A percentile compares a stretch with the other conserved stretches of the same genome.
phyloP scores from a whole-genome alignment of 306 rosid genomes.

The Lathyrus sativus region DNA sequence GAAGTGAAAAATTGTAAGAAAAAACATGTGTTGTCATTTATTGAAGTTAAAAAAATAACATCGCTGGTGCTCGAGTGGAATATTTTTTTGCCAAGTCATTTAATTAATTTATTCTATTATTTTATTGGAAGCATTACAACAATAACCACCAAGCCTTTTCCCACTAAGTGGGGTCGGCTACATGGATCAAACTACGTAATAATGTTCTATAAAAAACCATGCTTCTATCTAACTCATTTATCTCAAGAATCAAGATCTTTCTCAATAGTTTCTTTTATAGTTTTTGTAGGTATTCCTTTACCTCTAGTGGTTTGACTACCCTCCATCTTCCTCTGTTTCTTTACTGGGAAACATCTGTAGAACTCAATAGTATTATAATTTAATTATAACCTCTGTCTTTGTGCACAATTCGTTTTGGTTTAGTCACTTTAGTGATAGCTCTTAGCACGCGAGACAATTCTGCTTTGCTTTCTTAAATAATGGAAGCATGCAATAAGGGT shows the following conservation, averaged over 20 bases:
- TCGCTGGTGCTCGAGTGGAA: constrained; percentile 9
- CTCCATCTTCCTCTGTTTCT: too few relatives aligned
- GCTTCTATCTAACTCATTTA: too few relatives aligned
- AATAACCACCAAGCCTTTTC: too few relatives aligned
- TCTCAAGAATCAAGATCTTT: too few relatives aligned
- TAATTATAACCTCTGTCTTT: constrained; percentile 4
- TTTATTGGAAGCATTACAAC: neutral
- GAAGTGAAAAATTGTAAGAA: neutral
- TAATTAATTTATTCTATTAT: constrained; percentile 6
- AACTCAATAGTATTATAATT: neutral
- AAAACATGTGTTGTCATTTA: neutral
- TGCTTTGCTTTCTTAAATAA: constrained; percentile 22
- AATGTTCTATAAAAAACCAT: too few relatives aligned
- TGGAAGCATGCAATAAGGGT: constrained; percentile 14
- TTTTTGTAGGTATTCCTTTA: too few relatives aligned
- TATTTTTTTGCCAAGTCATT: constrained; percentile 2
- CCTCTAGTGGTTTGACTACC: too few relatives aligned
- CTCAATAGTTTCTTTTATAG: too few relatives aligned
- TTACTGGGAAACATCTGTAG: neutral
- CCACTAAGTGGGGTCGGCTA: too few relatives aligned
- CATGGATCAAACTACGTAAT: too few relatives aligned
- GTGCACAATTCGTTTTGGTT: constrained; percentile 16
- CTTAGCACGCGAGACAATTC: neutral
- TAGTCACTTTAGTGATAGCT: constrained; percentile 18
- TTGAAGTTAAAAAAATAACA: constrained; percentile 4